These are phyloP conservation scores for Jacaranda copaia DNA, from an alignment of 257 asterid species.

Conservation along the genomic window DNA sequence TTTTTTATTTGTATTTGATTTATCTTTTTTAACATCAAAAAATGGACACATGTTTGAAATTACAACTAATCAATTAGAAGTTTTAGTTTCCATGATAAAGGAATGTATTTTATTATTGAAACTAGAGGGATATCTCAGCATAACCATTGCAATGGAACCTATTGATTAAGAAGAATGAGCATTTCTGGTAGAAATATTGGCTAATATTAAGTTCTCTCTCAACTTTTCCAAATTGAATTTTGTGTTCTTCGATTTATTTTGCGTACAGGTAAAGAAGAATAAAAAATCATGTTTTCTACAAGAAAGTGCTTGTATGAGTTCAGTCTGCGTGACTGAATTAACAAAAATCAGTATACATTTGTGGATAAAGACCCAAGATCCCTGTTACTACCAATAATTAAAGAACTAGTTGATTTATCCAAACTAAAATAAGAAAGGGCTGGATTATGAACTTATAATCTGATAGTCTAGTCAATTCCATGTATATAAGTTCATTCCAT, in stretches of 20 bases:
- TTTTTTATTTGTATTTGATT: neutral
- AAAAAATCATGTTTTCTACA: neutral
- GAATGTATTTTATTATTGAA: neutral
- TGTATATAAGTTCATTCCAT: too few species aligned
- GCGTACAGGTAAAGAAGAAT: neutral
- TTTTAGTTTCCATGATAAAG: neutral
- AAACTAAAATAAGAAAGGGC: too few species aligned
- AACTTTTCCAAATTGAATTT: neutral
- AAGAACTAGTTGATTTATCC: too few species aligned
- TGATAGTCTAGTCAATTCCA: too few species aligned
- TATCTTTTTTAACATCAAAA: neutral
- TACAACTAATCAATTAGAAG: neutral
- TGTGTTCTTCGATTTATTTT: too few species aligned
- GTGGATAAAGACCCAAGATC: neutral
- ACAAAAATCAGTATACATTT: neutral
- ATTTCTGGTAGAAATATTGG: neutral
- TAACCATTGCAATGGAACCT: neutral
- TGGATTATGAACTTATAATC: too few species aligned
- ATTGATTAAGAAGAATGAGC: neutral
- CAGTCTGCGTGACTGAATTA: neutral
- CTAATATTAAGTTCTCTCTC: neutral
- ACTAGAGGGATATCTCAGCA: neutral
- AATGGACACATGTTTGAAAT: neutral
- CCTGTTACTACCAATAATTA: too few species aligned
- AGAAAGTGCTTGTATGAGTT: neutral